Evolutionary conservation across 2,329 filamentous ascomycete species (phyloP).

Genomic region (Onygenales sp.): DNA sequence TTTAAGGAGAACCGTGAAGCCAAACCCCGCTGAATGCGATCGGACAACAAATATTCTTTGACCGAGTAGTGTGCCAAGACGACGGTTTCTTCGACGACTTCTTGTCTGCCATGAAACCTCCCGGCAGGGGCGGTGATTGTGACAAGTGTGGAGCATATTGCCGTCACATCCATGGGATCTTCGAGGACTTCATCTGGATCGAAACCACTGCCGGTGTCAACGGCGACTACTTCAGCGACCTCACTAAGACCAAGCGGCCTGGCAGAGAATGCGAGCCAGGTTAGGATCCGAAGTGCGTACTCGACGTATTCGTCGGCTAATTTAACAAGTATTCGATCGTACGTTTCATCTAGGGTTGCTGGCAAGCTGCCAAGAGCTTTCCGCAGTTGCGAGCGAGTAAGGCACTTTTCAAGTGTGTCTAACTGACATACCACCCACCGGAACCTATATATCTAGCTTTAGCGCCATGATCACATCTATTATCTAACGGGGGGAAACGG

Average conservation of each 20-base stretch:
- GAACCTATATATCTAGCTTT: constrained; percentile 15
- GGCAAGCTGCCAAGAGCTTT: constrained; percentile 17
- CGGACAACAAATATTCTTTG: constrained; percentile 22
- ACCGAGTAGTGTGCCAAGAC: constrained; percentile 25
- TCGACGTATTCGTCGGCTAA: constrained; percentile 10
- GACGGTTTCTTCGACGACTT: constrained; percentile 5
- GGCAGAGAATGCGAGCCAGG: constrained; percentile 16
- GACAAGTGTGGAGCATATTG: constrained; percentile 19
- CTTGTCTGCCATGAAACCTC: background rate
- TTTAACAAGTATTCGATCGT: constrained; percentile 22
- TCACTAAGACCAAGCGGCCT: constrained; percentile 16
- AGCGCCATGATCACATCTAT: background rate
- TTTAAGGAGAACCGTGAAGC: background rate
- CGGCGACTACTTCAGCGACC: constrained; percentile 16
- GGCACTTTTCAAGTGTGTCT: constrained; percentile 11
- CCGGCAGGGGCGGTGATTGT: background rate
- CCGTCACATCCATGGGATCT: constrained; percentile 12
- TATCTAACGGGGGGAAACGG: background rate
- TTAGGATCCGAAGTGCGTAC: constrained; percentile 17
- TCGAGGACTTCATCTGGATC: constrained; percentile 11
- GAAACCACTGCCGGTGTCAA: constrained; percentile 13
- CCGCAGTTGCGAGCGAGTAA: constrained; percentile 13
- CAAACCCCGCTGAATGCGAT: constrained; percentile 9
- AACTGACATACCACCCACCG: constrained; percentile 22
- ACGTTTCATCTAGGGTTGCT: constrained; percentile 20